Evolutionary conservation across 2,329 filamentous ascomycete genomes (phyloP), one percentile per base, ranked within the genome.

Genomic region (Paraconiothyrium sp.): DNA sequence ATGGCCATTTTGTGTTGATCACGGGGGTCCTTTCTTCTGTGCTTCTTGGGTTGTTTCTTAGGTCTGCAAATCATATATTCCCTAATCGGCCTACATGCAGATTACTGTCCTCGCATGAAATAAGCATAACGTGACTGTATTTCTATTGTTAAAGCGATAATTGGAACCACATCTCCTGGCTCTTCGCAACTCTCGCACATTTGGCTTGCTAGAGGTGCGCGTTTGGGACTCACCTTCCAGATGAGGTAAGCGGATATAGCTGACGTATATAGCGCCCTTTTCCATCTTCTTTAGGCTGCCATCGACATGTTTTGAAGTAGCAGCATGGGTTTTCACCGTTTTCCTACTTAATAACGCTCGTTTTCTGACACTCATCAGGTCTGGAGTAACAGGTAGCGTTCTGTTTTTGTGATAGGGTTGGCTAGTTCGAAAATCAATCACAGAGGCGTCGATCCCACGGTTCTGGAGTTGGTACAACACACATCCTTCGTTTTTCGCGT

Each of bases 1-100:
- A 65, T 63, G 65, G 62, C 67, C 63, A 71, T 71, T 65, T 72
- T 73, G 71, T 73, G 70, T 70, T 72, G 70, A 68, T 67, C 68
- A 67, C 63, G 64, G 61, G 69, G 60, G 52, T 54, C 37, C 37
- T 65, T 62, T 60, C 61, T 62, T 68, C 66, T 54, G 66, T 64
- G 66, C 61, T 67, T 66, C 60, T 66, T 52, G 68, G 66, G 69
- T 67, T 70, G 67, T 70, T 50, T 65, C 60, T 67, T 72, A 72
- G 68, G 69, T 51, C 65, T 64, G 65, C 65, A 66, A 73, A 73
- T 70, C 60, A 69, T 65, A 57, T 66, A 62, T 59, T 56, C 34
- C 32, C 37, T 49, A 49, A 41, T 41, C 52, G 58, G 60, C 58
- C 54, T 57, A 46, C 44, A 32, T 56, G 55, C 24, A 43, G 24